Evolutionary conservation across 192 early-diverging fungal genomes (phyloP), one percentile per base, ranked within the genome.

Genomic region (Coemansia sp.): DNA sequence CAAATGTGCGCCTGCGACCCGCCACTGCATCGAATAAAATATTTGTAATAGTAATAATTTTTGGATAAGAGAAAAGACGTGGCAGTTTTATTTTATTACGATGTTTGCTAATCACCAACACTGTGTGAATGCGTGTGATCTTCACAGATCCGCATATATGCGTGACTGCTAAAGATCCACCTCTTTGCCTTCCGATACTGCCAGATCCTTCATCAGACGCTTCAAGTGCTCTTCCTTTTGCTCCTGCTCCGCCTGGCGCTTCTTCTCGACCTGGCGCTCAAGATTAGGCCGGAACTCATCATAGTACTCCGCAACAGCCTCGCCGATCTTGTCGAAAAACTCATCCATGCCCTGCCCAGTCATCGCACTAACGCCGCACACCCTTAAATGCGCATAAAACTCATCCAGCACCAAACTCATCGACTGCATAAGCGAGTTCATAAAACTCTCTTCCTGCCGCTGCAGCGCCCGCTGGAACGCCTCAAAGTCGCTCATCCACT

Each of bases 401-500:
- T 98, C 96, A 68, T 98, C 96, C 59, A 98, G 77, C 2, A 97
- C 95, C 57, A 98, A 72, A 55, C 92, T 93, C 96, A 98, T 98
- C 5, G 90, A 92, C 74, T 90, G 89, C 83, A 97, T 93, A 50
- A 98, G 73, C 65, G 86, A 89, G 68, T 86, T 89, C 96, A 97
- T 97, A 75, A 95, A 98, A 10, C 85, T 82, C 22, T 86, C 86
- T 55, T 97, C 53, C 46, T 92, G 86, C n/a, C 60, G 46, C 57
- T 82, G 69, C 68, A 95, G 72, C 4, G 96, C 94, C 63, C 84
- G 83, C 78, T 98, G 96, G 82, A 95, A 98, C 23, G 75, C 75
- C 72, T 96, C 93, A 83, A 95, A 98, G 81, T 98, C 94, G 14
- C 85, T 87, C 96, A 98, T 96, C 96, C 96, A 98, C 47, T 93